These are phyloP conservation scores for Plasmodium gallinaceum DNA, from an alignment of 169 alveolate genomes.

Conservation along the genomic window DNA sequence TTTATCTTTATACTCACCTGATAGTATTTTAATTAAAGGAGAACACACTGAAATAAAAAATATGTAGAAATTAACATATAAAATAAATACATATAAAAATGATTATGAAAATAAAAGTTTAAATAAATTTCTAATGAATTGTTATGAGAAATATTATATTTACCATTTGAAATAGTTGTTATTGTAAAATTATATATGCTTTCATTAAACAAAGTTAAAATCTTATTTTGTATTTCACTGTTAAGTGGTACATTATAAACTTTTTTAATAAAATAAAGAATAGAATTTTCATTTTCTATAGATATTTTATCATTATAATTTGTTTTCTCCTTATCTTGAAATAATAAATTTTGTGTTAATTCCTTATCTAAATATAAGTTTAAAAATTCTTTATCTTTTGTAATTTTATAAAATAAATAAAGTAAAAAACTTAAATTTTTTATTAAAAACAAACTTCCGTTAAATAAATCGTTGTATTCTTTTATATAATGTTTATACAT, in stretches of 20 bases:
- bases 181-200: conserved; percentile 45
- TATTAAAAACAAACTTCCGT: conserved; percentile 45
- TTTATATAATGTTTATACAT: conserved; percentile 53
- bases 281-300: conserved; percentile 37
- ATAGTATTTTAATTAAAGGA: conserved; percentile 59
- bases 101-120: not conserved
- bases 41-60: conserved; percentile 24
- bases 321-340: not conserved
- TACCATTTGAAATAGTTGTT: conserved; percentile 60
- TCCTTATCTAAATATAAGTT: conserved; percentile 26
- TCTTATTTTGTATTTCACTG: conserved; percentile 29
- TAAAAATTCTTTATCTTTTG: conserved; percentile 43
- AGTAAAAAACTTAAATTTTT: conserved; percentile 73
- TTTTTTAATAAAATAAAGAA: conserved; percentile 54
- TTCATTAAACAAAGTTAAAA: conserved; percentile 45
- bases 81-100: not conserved
- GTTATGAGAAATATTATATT: not conserved
- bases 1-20: conserved; percentile 47
- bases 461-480: conserved; percentile 48
- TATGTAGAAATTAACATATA: not conserved
- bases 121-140: not conserved
- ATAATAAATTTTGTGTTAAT: conserved; percentile 34
- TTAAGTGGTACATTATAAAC: conserved; percentile 42
- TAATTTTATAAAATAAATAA: conserved; percentile 61
- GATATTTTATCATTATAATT: conserved; percentile 1